Conservation (phyloP, 495 filamentous ascomycete species). For the Pseudoneurospora amorphoporcata region DNA sequence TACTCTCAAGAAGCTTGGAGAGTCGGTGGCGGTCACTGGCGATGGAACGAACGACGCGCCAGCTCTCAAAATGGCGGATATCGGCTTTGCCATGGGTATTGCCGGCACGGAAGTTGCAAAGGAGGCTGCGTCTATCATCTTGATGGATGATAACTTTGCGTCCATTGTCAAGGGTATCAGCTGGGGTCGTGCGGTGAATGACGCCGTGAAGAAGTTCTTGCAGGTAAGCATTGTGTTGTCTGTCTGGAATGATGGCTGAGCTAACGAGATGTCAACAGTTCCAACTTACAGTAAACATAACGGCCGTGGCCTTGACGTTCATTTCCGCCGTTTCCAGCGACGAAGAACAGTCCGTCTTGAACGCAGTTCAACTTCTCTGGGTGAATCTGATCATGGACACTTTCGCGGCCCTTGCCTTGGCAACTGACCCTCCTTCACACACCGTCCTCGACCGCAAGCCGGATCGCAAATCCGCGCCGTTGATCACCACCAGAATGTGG, state of each 20-base stretch:
- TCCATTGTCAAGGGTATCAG: conserved; percentile 83
- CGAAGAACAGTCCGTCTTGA: conserved; percentile 63
- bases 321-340: conserved; percentile 64
- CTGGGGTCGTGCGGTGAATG: conserved; percentile 88
- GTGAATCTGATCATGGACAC: conserved; percentile 94
- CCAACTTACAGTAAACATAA: conserved; percentile 87
- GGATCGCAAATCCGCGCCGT: conserved; percentile 57
- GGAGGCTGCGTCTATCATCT: conserved; percentile 81
- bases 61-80: conserved; percentile 75
- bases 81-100: conserved; percentile 93
- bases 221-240: conserved; percentile 38
- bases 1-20: conserved; percentile 61
- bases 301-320: conserved; percentile 73
- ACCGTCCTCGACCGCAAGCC: conserved; percentile 72
- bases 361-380: conserved; percentile 82
- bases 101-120: conserved; percentile 86
- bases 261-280: conserved; percentile 41
- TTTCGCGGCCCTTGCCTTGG: conserved; percentile 75
- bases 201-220: conserved; percentile 80
- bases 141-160: conserved; percentile 82
- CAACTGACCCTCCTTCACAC: conserved; percentile 71
- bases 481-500: conserved; percentile 80
- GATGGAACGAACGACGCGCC: conserved; percentile 89
- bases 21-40: conserved; percentile 77
- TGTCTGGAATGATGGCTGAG: neutral